Evolutionary conservation across 2,329 filamentous ascomycete species (phyloP).

Genomic region (Colletotrichum cereale): DNA sequence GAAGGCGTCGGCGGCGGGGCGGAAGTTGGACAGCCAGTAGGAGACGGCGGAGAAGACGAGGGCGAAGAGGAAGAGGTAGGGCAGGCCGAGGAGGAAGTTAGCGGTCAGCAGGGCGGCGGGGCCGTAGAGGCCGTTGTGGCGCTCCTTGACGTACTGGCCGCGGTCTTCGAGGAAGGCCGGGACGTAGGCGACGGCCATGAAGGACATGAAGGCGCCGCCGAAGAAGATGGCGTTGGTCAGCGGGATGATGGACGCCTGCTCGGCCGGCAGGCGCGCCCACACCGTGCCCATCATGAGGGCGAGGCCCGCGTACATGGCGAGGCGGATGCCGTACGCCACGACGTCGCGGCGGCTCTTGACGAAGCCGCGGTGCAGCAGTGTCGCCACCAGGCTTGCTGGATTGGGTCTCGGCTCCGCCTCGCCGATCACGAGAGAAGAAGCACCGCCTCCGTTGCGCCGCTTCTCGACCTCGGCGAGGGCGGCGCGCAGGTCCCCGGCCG

Average conservation of each 20-base stretch:
- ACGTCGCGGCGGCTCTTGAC: conserved; percentile 89
- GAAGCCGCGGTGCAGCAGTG: conserved; percentile 81
- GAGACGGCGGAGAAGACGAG: conserved; percentile 80
- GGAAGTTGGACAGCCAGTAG: conserved; percentile 86
- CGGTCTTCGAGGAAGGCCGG: conserved; percentile 86
- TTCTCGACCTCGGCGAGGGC: conserved; percentile 35
- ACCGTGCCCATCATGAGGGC: conserved; percentile 92
- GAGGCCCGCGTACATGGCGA: conserved; percentile 81
- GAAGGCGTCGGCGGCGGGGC: conserved; percentile 73
- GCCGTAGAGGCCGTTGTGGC: conserved; percentile 84
- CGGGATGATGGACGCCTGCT: conserved; percentile 81
- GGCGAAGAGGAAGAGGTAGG: conserved; percentile 84
- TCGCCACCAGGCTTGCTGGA: conserved; percentile 64
- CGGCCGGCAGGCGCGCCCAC: conserved; percentile 78
- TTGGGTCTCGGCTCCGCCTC: conserved; percentile 56
- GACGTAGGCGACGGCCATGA: conserved; percentile 88
- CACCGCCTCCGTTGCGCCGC: conserved; percentile 43
- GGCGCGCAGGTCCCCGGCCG: conserved; percentile 35
- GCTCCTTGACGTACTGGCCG: conserved; percentile 79
- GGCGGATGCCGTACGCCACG: conserved; percentile 84
- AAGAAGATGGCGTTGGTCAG: conserved; percentile 88
- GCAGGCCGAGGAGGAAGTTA: conserved; percentile 86
- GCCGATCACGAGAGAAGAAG: conserved; percentile 47
- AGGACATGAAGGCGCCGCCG: conserved; percentile 80
- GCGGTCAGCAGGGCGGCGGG: conserved; percentile 78